Base-by-base conservation (phyloP, 1,139 yeast species). In the Arxiozyma slooffiae region DNA sequence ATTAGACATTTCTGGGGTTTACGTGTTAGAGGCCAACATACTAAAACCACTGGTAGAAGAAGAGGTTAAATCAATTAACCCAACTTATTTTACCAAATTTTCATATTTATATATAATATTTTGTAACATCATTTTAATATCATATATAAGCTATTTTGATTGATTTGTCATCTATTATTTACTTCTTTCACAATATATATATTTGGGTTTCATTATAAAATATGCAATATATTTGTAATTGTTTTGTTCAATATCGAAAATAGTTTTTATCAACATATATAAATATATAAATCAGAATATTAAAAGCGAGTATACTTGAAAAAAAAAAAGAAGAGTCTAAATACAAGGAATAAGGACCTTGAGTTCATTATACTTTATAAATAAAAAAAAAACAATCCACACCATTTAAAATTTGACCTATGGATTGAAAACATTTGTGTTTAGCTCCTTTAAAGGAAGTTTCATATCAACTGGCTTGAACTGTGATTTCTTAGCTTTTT, bases 1-100 rank as follows among this genome's bases (percentile, higher is more conserved):
- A 86, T 92, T 77, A 88, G 99, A 85, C 99, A 92, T 84, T 90
- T 85, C 94, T 94, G 97, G 97, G 97, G 97, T 72, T 78, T 85
- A 72, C 80, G 80, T 74, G 83, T 79, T 67, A 89, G 97, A 85
- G 97, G 97, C 81, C 97, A 90, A 85, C 98, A 92, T 82, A 92
- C 98, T 84, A 92, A 92, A 86, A 90, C 97, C 75, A 92, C 98
- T 70, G 95, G 97, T 76, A 89, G 98, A 82, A 80, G 78, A 77
- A 71, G 69, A 67, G 58, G 58, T 61, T 67, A 67, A 65, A 55
- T 58, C 46, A 45, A 42, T 11, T 9, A 7, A 30, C 36, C 14
- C 36, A 30, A 30, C 11, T 11, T 30, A 11, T 5, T 30, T 30
- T 30, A n/a, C n/a, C 43, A 40, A 40, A 7, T 6, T n/a, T 7